A percentile compares a stretch with the other conserved stretches of the same genome.
Evolutionary conservation across 192 early-diverging fungal genomes (phyloP).

Genomic region (Linnemannia elongata): DNA sequence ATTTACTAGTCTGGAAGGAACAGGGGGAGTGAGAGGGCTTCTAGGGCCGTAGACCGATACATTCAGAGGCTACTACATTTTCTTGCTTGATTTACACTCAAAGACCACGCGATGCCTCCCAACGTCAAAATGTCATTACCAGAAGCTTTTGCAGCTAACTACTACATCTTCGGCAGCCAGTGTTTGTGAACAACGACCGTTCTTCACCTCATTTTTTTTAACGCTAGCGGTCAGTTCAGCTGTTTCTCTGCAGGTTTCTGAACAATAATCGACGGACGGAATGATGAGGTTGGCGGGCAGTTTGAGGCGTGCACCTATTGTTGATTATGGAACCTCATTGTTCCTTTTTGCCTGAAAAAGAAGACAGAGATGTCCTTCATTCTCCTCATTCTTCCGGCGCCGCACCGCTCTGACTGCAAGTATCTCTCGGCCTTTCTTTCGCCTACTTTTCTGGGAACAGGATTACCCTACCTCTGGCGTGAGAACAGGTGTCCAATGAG

Average conservation of each 20-base stretch:
- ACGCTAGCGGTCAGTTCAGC: not conserved
- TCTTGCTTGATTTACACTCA: not conserved
- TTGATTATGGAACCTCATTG: not conserved
- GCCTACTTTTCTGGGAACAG: not conserved
- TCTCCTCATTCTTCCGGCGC: not conserved
- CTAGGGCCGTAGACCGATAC: not conserved
- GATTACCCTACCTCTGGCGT: not conserved
- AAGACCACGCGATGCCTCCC: no score
- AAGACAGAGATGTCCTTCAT: not conserved
- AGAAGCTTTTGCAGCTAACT: no score
- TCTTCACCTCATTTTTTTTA: not conserved
- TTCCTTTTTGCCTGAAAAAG: not conserved
- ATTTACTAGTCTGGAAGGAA: no score
- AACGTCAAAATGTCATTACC: no score
- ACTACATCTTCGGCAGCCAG: not conserved
- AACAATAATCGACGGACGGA: not conserved
- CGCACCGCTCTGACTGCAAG: no score
- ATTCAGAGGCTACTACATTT: not conserved
- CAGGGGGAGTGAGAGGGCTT: no score
- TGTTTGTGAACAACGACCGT: not conserved
- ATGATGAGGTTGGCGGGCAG: no score
- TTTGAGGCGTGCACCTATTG: no score
- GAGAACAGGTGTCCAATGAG: not conserved
- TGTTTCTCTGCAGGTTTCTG: not conserved
- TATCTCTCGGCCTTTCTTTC: no score